phyloP scores from a whole-genome alignment of 768 basidiomycete genomes.

The Suillus clintonianus region DNA sequence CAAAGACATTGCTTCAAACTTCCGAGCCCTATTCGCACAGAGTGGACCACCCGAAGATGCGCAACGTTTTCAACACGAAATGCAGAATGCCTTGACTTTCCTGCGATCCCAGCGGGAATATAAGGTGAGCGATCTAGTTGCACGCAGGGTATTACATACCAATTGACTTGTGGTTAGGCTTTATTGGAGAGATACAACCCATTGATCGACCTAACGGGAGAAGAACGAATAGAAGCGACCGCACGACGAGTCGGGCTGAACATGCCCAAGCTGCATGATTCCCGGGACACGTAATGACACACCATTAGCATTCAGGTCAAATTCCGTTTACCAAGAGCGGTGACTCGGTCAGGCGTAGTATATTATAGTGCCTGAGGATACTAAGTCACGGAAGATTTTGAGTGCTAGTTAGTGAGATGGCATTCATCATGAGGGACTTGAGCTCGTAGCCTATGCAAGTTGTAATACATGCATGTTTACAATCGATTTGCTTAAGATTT shows the following conservation, averaged over 20 bases:
- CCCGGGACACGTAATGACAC: background rate
- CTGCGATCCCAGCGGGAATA: slow-evolving; percentile 73
- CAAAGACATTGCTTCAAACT: slow-evolving; percentile 45
- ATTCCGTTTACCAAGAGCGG: background rate
- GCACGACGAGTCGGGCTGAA: slow-evolving; percentile 86
- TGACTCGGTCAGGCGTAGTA: background rate
- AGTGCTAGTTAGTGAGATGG: too few relatives aligned
- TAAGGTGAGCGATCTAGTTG: slow-evolving; percentile 51
- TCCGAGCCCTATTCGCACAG: slow-evolving; percentile 57
- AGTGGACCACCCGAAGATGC: slow-evolving; percentile 24
- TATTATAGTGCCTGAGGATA: background rate
- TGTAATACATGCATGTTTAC: background rate
- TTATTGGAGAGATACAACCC: slow-evolving; percentile 90
- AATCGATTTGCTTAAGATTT: background rate
- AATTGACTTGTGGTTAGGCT: slow-evolving; percentile 42
- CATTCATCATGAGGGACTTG: too few relatives aligned
- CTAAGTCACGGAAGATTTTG: background rate
- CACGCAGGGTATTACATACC: background rate
- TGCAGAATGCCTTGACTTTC: slow-evolving; percentile 66
- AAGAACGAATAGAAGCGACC: slow-evolving; percentile 83
- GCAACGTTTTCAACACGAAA: slow-evolving; percentile 42
- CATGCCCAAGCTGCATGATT: slow-evolving; percentile 56
- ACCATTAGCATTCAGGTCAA: background rate
- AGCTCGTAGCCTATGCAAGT: background rate
- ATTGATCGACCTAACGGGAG: slow-evolving; percentile 70